Base-by-base conservation (phyloP, 129 eudicot species). In the Artemisia tridentata region DNA sequence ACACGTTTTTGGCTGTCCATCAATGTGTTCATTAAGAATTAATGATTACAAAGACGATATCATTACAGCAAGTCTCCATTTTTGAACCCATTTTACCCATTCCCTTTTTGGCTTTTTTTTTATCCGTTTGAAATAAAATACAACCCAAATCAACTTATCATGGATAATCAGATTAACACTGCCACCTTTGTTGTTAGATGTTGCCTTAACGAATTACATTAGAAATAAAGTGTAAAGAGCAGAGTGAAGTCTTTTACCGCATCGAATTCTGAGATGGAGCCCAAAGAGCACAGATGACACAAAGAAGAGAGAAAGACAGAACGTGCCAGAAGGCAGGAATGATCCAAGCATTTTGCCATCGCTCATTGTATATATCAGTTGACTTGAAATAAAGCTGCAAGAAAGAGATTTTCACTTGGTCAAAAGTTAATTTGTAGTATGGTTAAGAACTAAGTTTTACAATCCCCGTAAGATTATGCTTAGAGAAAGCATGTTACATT, bases 251-350 rank as follows among this genome's bases (percentile, higher is more conserved):
- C 10, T 52, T 16, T 78, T 90, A 95, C 99, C 97, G 62, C 95
- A 81, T 88, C 67, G 99, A 90, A 72, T 85, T 95, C 72, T 90
- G 97, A 63, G 99, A 95, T 12, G 99, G 99, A 0, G 99, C 97
- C 99, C 99, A 95, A 14, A 95, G 96, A 78, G 88, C 90, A 72
- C 99, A 95, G 46, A 95, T 95, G 82, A 95, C 90, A 69, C 91
- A 86, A 1, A 95, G 83, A 70, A 95, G 88, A 75, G 97, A 95
- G 81, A 90, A 90, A 2, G 99, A 95, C 27, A 95, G 71, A 25
- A 95, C 89, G 47, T 95, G 97, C 99, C 99, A 95, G 79, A 95
- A 90, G 72, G 97, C 99, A 68, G 99, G 97, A 66, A 95, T 90
- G 72, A 95, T 88, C 99, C 99, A 95, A 46, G 97, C 99, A 77